Evolutionary conservation across 2,329 filamentous ascomycete genomes (phyloP).

Genomic region (Scytalidium sp.): DNA sequence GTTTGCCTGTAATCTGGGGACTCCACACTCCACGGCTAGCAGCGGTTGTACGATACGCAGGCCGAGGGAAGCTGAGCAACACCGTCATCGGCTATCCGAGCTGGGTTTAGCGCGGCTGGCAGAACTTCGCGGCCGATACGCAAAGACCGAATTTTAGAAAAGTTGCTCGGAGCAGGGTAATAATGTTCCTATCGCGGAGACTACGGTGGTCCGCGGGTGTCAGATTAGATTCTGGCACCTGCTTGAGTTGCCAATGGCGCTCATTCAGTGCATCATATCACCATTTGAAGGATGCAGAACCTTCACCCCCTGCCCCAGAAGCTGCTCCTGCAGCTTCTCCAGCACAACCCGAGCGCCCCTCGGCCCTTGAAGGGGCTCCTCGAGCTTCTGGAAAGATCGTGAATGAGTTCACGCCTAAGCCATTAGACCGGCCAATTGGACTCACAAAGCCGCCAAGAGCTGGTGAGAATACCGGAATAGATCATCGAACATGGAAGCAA

Average conservation of each 20-base stretch:
- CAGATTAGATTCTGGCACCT: constrained; percentile 31
- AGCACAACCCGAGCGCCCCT: constrained; percentile 28
- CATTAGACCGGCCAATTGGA: constrained; percentile 74
- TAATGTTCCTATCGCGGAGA: constrained; percentile 23
- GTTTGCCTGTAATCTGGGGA: background rate
- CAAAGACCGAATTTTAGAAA: too few species aligned
- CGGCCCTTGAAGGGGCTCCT: constrained; percentile 54
- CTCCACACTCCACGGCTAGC: background rate
- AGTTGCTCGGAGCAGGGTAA: background rate
- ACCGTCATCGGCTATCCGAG: background rate
- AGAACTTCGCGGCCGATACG: background rate
- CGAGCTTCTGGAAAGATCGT: constrained; percentile 55
- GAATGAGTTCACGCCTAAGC: constrained; percentile 55
- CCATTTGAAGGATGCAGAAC: constrained; percentile 22
- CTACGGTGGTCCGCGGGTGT: constrained; percentile 12
- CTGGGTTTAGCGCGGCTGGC: background rate
- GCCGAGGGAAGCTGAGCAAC: background rate
- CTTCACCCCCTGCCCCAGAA: constrained; percentile 6
- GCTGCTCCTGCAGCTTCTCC: constrained; percentile 10
- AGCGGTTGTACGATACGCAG: background rate
- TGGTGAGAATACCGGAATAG: constrained; percentile 80
- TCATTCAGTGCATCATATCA: constrained; percentile 44
- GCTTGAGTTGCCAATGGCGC: constrained; percentile 50
- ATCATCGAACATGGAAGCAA: constrained; percentile 63
- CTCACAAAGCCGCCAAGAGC: constrained; percentile 68